Base-by-base conservation (phyloP, 179 eudicot genomes). In the Pouteria campechiana region DNA sequence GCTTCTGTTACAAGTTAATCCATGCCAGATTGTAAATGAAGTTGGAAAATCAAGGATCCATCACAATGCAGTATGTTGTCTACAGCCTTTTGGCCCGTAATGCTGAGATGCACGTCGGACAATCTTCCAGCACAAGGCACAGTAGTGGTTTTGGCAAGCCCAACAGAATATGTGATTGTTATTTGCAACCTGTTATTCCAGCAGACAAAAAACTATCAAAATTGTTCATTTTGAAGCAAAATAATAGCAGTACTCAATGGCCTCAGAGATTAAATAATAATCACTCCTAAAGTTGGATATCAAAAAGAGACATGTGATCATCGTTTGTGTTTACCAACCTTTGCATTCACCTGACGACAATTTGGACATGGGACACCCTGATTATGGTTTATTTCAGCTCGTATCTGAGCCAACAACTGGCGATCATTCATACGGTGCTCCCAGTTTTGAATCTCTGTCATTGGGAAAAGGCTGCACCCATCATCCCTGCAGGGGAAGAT, bases 151-250 rank as follows among this genome's bases (percentile, higher is more conserved):
- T 50, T 84, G 95, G 66, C 95, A 89, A 27, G 86, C 68, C 97
- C 97, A 89, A 63, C 97, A 89, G 64, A 76, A 78, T 13, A 85
- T 68, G 78, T 89, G 97, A 58, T 89, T 89, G 68, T 89, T 89
- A 60, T 85, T 85, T 10, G 81, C 86, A 25, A 65, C 47, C 97
- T 89, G 86, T 28, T 22, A 28, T 27, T 8, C 35, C 24, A 50
- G 10, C 17, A 60, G 13, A 10, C 35, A 13, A 32, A 10, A 43
- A 6, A 12, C 10, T 12, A 34, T 8, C 14, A 34, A 12, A 34
- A 16, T 34, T 34, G n/a, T n/a, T n/a, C n/a, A n/a, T n/a, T n/a
- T n/a, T n/a, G n/a, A n/a, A n/a, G n/a, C n/a, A n/a, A n/a, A n/a
- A n/a, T n/a, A n/a, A n/a, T n/a, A n/a, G n/a, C n/a, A n/a, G n/a